Percentiles rank a stretch among this genome's conserved stretches.
These are phyloP conservation scores for Otatea glauca DNA, from an alignment of 176 grass and related monocot species.

Conservation along the genomic window DNA sequence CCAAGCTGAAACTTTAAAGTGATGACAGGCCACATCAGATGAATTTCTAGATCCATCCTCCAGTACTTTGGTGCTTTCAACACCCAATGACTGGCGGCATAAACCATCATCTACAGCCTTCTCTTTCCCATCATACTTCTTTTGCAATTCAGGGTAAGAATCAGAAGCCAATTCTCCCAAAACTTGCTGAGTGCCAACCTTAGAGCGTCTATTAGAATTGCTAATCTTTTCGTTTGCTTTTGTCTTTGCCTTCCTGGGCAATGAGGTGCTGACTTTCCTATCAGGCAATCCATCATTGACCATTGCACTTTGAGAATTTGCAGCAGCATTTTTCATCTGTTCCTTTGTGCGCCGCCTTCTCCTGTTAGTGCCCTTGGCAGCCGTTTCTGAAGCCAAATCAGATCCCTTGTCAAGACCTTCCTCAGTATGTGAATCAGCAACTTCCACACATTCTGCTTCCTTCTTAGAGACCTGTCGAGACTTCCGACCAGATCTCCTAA, in stretches of 20 bases:
- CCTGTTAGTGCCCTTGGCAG: conserved; percentile 42
- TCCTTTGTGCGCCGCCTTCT: conserved; percentile 55
- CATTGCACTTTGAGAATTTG: conserved; percentile 26
- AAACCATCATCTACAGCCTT: conserved; percentile 38
- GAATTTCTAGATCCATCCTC: conserved; percentile 47
- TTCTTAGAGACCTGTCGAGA: conserved; percentile 56
- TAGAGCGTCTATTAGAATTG: conserved; percentile 29
- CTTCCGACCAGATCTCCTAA: conserved; percentile 57
- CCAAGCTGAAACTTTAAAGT: conserved; percentile 47
- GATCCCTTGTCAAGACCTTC: conserved; percentile 52
- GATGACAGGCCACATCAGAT: conserved; percentile 41
- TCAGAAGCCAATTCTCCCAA: conserved; percentile 17
- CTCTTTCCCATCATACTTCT: conserved; percentile 32
- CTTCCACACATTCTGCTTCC: conserved; percentile 27
- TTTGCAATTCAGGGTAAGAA: conserved; percentile 42
- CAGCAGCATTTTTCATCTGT: conserved; percentile 54
- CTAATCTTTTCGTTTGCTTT: conserved; percentile 31
- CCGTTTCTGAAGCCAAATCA: conserved; percentile 41
- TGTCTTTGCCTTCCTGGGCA: conserved; percentile 44
- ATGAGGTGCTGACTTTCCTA: conserved; percentile 20
- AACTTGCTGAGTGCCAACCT: conserved; percentile 29
- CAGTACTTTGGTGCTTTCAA: conserved; percentile 34
- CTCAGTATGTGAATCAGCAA: conserved; percentile 41
- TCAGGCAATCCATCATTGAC: conserved; percentile 5
- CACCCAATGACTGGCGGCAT: conserved; percentile 21